Percentiles rank a stretch among this genome's conserved stretches.
Evolutionary conservation across 495 filamentous ascomycete genomes (phyloP).

Genomic region (Aspergillus baeticus): DNA sequence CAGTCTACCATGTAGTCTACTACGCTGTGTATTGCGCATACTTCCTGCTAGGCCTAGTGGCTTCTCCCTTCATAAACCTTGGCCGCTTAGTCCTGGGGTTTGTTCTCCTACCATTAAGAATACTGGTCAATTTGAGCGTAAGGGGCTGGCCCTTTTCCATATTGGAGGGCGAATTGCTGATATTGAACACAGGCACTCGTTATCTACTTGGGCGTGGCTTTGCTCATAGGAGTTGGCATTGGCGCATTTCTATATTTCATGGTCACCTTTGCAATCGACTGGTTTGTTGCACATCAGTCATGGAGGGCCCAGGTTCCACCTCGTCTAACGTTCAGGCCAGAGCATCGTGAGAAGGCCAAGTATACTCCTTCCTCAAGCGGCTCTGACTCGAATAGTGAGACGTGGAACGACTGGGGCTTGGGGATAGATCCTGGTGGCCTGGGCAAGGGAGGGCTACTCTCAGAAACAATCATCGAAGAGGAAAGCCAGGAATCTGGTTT

Average conservation of each 20-base stretch:
- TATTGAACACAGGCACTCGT: conserved; percentile 57
- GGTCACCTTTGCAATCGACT: conserved; percentile 12
- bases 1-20: conserved; percentile 24
- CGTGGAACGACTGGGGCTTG: conserved; percentile 37
- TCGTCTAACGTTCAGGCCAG: conserved; percentile 8
- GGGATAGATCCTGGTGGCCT: conserved; percentile 23
- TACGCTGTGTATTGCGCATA: conserved; percentile 24
- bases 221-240: conserved; percentile 53
- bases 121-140: conserved; percentile 67
- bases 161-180: too few species aligned
- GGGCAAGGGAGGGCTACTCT: conserved; percentile 41
- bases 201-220: conserved; percentile 61
- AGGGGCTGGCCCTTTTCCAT: too few species aligned
- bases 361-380: conserved; percentile 4
- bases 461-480: conserved; percentile 66
- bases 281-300: conserved; percentile 3
- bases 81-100: conserved; percentile 33
- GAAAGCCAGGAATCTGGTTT: conserved; percentile 39
- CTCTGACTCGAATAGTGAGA: conserved; percentile 20
- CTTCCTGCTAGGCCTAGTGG: conserved; percentile 30
- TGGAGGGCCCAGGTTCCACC: not conserved
- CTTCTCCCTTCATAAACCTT: conserved; percentile 48
- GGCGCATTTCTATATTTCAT: conserved; percentile 49
- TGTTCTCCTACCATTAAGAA: conserved; percentile 36
- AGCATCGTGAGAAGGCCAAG: conserved; percentile 2